Conservation (phyloP, 352 stramenopile genomes). For the Pythium plurisporium region DNA sequence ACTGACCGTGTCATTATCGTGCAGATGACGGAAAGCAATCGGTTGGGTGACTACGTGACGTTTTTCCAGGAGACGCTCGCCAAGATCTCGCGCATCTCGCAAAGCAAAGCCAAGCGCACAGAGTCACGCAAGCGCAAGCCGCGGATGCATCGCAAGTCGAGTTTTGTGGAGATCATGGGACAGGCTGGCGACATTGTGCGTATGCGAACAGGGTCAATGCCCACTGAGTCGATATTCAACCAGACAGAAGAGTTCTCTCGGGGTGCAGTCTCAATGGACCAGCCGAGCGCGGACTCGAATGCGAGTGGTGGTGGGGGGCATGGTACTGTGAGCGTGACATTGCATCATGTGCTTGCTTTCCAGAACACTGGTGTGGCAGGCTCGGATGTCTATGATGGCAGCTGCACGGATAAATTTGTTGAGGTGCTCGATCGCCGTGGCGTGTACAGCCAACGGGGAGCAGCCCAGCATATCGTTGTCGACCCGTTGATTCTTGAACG, state of each 20-base stretch:
- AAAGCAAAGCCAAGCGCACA: slow-evolving; percentile 32
- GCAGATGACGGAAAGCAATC: slow-evolving; percentile 73
- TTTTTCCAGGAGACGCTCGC: slow-evolving; percentile 72
- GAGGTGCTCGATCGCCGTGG: slow-evolving; percentile 47
- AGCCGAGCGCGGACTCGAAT: neutral
- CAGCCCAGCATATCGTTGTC: slow-evolving; percentile 45
- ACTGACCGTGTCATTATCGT: neutral
- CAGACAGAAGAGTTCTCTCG: neutral
- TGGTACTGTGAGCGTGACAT: slow-evolving; percentile 15
- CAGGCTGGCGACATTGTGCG: neutral
- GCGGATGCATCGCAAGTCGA: slow-evolving; percentile 25
- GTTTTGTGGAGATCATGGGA: slow-evolving; percentile 19
- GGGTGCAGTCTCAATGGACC: neutral
- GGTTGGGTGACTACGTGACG: slow-evolving; percentile 60
- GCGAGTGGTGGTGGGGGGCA: neutral
- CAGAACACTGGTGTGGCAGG: neutral
- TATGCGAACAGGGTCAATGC: slow-evolving; percentile 1
- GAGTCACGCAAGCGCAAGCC: slow-evolving; percentile 25
- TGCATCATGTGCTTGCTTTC: slow-evolving; percentile 12
- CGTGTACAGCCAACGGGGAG: slow-evolving; percentile 18
- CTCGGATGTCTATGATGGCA: slow-evolving; percentile 6
- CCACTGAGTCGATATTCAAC: neutral
- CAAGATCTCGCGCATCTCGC: slow-evolving; percentile 46
- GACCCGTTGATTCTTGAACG: slow-evolving; percentile 52
- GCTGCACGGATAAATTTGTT: slow-evolving; percentile 42